Conservation (phyloP, 176 grass and related monocot genomes). For the Stipa capillata region DNA sequence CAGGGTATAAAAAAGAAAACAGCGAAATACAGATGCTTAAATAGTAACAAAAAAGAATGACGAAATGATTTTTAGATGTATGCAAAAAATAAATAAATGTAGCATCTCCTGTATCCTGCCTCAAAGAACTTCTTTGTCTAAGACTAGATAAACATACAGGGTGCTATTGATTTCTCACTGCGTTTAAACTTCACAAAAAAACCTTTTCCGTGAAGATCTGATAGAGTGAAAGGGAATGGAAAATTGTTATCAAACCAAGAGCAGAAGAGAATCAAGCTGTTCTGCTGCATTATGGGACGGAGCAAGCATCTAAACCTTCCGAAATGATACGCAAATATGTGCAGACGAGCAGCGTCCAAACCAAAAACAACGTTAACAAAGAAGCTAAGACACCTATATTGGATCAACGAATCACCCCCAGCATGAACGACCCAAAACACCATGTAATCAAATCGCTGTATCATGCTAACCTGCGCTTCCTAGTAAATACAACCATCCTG, state of each 20-base stretch:
- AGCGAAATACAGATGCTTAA: background rate
- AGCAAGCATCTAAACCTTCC: background rate
- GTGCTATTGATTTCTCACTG: conserved; percentile 52
- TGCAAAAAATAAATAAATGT: conserved; percentile 2
- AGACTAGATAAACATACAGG: conserved; percentile 20
- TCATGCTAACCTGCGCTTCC: background rate
- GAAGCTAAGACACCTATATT: background rate
- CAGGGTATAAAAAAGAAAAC: background rate
- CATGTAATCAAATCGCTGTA: background rate
- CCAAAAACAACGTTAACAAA: background rate
- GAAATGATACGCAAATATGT: background rate
- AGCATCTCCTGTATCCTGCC: conserved; percentile 16
- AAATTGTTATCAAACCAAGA: background rate
- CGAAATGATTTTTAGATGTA: background rate
- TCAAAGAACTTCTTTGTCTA: background rate
- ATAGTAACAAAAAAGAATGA: background rate
- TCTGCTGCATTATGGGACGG: background rate
- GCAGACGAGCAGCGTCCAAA: conserved; percentile 2
- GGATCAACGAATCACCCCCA: background rate
- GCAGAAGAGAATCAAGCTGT: background rate
- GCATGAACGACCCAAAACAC: background rate
- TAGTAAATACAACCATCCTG: background rate
- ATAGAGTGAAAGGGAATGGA: conserved; percentile 28
- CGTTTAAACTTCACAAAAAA: conserved; percentile 67
- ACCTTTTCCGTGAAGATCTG: conserved; percentile 41